Conservation (phyloP, 2,329 filamentous ascomycete genomes). For the Blastomyces emzantsi region DNA sequence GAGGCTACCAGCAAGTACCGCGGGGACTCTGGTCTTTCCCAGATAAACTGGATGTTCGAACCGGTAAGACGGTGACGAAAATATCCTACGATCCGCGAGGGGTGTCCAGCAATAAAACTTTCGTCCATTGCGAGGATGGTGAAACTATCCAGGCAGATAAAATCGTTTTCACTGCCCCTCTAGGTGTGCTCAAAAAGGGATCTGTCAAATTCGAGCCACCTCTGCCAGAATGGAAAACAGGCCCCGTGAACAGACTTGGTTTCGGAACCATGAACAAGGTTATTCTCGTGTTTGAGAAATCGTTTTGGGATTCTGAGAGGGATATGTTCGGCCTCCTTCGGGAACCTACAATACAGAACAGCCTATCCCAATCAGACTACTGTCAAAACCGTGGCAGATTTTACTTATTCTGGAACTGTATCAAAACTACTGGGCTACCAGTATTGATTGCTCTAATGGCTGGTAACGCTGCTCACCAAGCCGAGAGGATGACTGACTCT, state of each 20-base stretch:
- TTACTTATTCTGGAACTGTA: conserved; percentile 96
- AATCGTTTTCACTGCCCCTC: conserved; percentile 79
- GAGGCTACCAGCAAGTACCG: conserved; percentile 90
- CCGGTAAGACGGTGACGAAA: conserved; percentile 61
- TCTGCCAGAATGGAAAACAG: conserved; percentile 77
- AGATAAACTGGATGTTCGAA: conserved; percentile 64
- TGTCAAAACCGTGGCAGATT: conserved; percentile 72
- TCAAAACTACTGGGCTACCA: conserved; percentile 78
- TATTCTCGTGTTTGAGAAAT: conserved; percentile 74
- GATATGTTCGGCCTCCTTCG: conserved; percentile 93
- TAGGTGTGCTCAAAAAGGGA: conserved; percentile 83
- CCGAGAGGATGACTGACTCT: conserved; percentile 66
- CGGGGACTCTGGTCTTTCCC: conserved; percentile 74
- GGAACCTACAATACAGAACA: conserved; percentile 58
- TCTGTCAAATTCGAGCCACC: conserved; percentile 78
- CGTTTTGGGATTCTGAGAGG: conserved; percentile 82
- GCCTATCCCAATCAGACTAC: conserved; percentile 72
- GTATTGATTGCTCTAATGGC: conserved; percentile 91
- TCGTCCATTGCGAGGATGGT: conserved; percentile 69
- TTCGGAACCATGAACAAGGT: conserved; percentile 96
- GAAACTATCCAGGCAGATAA: conserved; percentile 71
- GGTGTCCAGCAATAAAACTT: conserved; percentile 41
- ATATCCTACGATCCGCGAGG: conserved; percentile 54
- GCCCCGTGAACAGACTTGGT: conserved; percentile 72
- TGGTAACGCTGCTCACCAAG: conserved; percentile 83